Evolutionary conservation across 306 rosid genomes (phyloP).

Genomic region (Vigna trinervia): DNA sequence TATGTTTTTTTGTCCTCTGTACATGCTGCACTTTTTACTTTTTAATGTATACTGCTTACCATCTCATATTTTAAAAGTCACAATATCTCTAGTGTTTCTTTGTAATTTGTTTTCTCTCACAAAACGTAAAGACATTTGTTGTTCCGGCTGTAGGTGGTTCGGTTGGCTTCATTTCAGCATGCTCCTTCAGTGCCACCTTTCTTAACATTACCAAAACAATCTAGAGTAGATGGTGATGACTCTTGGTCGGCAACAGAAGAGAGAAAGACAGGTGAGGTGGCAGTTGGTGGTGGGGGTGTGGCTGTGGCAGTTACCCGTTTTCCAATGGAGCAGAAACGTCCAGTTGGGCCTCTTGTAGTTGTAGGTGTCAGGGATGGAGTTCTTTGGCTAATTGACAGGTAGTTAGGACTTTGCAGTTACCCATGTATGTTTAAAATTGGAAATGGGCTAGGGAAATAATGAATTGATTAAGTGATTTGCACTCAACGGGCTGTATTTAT

Average conservation of each 20-base stretch:
- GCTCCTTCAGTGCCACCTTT: slow-evolving; percentile 98
- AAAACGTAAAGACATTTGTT: slow-evolving; percentile 27
- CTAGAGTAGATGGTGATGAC: slow-evolving; percentile 78
- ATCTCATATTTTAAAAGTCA: slow-evolving; percentile 15
- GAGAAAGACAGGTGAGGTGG: slow-evolving; percentile 82
- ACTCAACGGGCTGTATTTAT: slow-evolving; percentile 2
- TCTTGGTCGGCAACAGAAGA: slow-evolving; percentile 68
- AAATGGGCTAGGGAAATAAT: slow-evolving; percentile 23
- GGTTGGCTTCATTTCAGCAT: slow-evolving; percentile 98
- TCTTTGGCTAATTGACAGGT: slow-evolving; percentile 99
- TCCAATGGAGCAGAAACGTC: slow-evolving; percentile 97
- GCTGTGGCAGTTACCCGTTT: slow-evolving; percentile 96
- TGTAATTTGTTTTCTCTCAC: neutral
- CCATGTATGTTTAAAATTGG: slow-evolving; percentile 25
- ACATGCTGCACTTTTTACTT: slow-evolving; percentile 19
- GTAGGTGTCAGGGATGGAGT: slow-evolving; percentile 99
- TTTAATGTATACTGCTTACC: neutral
- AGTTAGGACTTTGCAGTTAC: slow-evolving; percentile 36
- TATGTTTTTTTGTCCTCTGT: slow-evolving; percentile 9
- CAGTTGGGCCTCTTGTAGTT: slow-evolving; percentile 89
- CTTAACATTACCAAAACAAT: slow-evolving; percentile 75
- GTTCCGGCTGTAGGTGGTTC: slow-evolving; percentile 75
- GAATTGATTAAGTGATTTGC: slow-evolving; percentile 16
- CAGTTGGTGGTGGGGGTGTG: slow-evolving; percentile 99
- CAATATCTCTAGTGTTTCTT: slow-evolving; percentile 30